Evolutionary conservation across 139 green algal genomes (phyloP).

Genomic region (Diplosphaera chodatii): DNA sequence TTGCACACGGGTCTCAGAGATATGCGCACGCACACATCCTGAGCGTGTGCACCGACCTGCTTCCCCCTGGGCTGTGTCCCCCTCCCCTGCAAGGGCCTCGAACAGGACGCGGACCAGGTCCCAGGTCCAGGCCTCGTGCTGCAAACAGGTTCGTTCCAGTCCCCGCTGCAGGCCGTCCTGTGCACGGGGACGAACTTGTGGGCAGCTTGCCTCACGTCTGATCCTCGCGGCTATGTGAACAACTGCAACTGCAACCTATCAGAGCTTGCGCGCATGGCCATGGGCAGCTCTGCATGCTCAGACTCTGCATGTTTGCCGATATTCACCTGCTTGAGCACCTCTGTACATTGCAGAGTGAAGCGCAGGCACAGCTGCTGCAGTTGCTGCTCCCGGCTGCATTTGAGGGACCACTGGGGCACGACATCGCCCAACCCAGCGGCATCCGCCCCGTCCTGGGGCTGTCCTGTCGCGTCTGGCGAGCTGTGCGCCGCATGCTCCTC

Average conservation of each 20-base stretch:
- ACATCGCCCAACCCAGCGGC: neutral
- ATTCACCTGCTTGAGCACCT: neutral
- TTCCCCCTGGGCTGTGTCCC: neutral
- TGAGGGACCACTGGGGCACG: slow-evolving; percentile 28
- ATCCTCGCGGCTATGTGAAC: no score
- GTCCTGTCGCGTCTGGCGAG: slow-evolving; percentile 11
- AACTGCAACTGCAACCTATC: no score
- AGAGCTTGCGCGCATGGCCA: no score
- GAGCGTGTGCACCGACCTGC: no score
- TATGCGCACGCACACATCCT: no score
- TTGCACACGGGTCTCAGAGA: no score
- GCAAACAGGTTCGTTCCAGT: slow-evolving; percentile 12
- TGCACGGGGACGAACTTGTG: no score
- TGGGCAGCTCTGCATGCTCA: no score
- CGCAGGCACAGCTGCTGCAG: slow-evolving; percentile 17
- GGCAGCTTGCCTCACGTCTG: no score
- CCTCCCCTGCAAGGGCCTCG: slow-evolving; percentile 2
- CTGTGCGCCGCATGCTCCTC: slow-evolving; percentile 35
- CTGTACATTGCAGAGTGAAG: slow-evolving; percentile 11
- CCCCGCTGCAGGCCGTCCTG: neutral
- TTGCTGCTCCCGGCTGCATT: slow-evolving; percentile 16
- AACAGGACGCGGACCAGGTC: slow-evolving; percentile 62
- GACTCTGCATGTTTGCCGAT: no score
- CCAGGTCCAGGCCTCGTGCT: slow-evolving; percentile 60
- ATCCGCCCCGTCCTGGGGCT: neutral